Evolutionary conservation across 805 yeast species (phyloP), one percentile per base, ranked within the genome.

Genomic region (Spathaspora arborariae): DNA sequence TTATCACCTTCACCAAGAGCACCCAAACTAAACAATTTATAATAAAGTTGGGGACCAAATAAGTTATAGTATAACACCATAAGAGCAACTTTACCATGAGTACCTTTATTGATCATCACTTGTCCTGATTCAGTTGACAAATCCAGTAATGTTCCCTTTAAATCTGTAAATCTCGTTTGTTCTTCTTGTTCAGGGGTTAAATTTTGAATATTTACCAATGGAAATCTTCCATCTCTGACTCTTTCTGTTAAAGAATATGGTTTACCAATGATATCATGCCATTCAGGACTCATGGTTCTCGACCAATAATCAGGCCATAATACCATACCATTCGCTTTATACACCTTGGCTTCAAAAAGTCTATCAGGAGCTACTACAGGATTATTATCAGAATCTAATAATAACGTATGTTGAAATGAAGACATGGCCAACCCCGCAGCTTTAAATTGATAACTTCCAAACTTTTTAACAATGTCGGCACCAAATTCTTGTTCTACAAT

Each of bases 1-100:
- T 85, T 85, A 58, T 85, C 91, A 42, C 91, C 91, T 65, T 84
- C 86, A 26, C 91, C 91, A 0, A 87, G 81, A 20, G 79, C 72
- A 7, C 88, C 88, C 56, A 83, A 90, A 0, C 87, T 76, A 53
- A 85, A 71, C 47, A 85, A 62, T 13, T 81, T 84, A 56, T 84
- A 85, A 60, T 80, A 85, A 64, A 76, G 79, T 8, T 69, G 63
- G 0, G 88, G 89, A 0, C 91, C 91, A 60, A 56, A 65, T 1
- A 81, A 59, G 53, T 85, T 85, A 60, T 85, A 85, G 62, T 83
- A 85, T 37, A 81, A 66, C 1, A 85, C 69, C 43, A 85, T 61
- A 18, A 84, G 59, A 36, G 84, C 57, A 0, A 88, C 80, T 49
- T 72, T 74, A 45, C 81, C 57, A 56, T 85, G 91, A 1, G 71